These are phyloP conservation scores for Phytophthora podocarpi DNA, from an alignment of 352 stramenopile species.

Conservation along the genomic window DNA sequence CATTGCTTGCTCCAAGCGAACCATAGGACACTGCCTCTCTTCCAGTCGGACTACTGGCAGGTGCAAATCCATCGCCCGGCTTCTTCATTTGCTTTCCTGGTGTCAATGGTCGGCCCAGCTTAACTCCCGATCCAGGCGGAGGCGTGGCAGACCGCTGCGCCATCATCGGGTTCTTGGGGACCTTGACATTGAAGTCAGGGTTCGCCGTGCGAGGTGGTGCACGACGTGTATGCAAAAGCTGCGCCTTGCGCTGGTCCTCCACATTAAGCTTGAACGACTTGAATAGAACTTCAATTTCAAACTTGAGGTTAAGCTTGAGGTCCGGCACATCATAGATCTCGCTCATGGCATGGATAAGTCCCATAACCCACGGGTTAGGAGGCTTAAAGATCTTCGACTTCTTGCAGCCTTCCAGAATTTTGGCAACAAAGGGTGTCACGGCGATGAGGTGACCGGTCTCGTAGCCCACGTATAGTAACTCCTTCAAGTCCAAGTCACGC, in stretches of 20 bases:
- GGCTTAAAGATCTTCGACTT: conserved; percentile 98
- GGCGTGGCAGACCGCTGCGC: conserved; percentile 60
- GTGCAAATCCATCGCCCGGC: conserved; percentile 50
- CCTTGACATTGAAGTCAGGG: conserved; percentile 99
- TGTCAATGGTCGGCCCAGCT: conserved; percentile 61
- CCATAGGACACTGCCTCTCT: conserved; percentile 39
- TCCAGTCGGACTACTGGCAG: conserved; percentile 58
- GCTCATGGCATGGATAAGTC: conserved; percentile 97
- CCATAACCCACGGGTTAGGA: conserved; percentile 99
- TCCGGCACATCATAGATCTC: conserved; percentile 99
- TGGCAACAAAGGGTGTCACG: conserved; percentile 98
- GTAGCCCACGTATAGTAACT: conserved; percentile 96
- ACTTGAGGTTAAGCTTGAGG: conserved; percentile 99
- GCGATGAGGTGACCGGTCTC: conserved; percentile 97
- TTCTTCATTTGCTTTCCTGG: conserved; percentile 65
- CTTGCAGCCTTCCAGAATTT: conserved; percentile 98
- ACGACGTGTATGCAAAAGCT: conserved; percentile 90
- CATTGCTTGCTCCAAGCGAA: conserved; percentile 34
- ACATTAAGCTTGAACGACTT: conserved; percentile 99
- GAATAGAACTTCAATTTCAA: conserved; percentile 99
- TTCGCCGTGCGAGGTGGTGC: conserved; percentile 95
- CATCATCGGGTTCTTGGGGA: conserved; percentile 53
- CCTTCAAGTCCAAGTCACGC: conserved; percentile 98
- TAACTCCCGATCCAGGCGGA: conserved; percentile 51
- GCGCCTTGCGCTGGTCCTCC: conserved; percentile 94